Percentiles rank a stretch among this genome's conserved stretches.
These are phyloP conservation scores for Lactuca sativa DNA, from an alignment of 129 eudicot species.

Conservation along the genomic window DNA sequence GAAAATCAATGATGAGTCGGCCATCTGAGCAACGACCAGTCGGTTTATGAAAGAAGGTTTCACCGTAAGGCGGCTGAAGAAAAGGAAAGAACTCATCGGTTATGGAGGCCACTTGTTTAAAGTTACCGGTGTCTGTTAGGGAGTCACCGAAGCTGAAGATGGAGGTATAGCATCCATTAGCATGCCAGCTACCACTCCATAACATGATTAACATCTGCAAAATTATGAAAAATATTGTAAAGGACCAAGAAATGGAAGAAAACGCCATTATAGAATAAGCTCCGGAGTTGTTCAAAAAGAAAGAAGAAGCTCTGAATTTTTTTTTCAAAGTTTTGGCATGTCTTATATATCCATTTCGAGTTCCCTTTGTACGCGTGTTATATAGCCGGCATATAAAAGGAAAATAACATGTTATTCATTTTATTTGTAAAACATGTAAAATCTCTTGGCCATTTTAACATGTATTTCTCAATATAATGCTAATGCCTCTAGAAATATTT, in stretches of 20 bases:
- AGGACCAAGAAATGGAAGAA: background rate
- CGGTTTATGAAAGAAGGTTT: constrained; percentile 11
- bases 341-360: too few species aligned
- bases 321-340: too few species aligned
- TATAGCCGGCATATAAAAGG: too few species aligned
- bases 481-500: too few species aligned
- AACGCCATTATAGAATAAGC: constrained; percentile 1
- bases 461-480: too few species aligned
- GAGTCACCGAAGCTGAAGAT: constrained; percentile 20
- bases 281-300: too few species aligned
- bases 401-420: too few species aligned
- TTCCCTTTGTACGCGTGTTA: too few species aligned
- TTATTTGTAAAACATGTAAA: too few species aligned
- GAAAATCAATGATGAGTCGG: constrained; percentile 10
- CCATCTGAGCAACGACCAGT: constrained; percentile 15
- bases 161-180: constrained; percentile 23
- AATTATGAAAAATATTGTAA: background rate
- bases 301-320: too few species aligned
- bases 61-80: constrained; percentile 10
- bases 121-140: constrained; percentile 14
- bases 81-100: background rate
- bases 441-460: too few species aligned
- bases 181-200: constrained; percentile 6
- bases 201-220: background rate
- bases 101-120: constrained; percentile 10